Conservation (phyloP, 192 early-diverging fungal genomes). For the Mortierella hygrophila region DNA sequence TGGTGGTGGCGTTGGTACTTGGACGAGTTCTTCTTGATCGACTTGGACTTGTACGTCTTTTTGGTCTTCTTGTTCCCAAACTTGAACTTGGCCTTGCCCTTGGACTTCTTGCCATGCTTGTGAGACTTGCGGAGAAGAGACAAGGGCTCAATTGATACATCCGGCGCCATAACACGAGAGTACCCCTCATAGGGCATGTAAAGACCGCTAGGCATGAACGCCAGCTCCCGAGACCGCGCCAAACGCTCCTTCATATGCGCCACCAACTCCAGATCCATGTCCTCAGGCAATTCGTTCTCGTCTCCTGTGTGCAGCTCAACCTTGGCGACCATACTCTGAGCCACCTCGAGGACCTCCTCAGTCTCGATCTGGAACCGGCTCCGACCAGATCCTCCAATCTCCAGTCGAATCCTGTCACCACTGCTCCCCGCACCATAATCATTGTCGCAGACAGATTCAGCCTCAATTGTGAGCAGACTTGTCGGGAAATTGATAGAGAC, state of each 20-base stretch:
- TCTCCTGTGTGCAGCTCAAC: not conserved
- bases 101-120: not conserved
- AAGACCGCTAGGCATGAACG: constrained; percentile 44
- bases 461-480: constrained; percentile 41
- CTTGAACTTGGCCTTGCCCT: not conserved
- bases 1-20: not conserved
- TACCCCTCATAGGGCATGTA: constrained; percentile 50
- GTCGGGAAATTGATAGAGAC: constrained; percentile 49
- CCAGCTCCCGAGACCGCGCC: constrained; percentile 28
- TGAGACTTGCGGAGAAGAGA: constrained; percentile 5
- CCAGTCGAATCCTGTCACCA: constrained; percentile 19
- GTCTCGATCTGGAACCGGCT: constrained; percentile 42
- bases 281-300: not conserved
- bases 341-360: not conserved
- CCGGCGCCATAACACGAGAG: constrained; percentile 17
- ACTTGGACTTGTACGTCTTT: constrained; percentile 2
- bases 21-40: not conserved
- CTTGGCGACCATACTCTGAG: not conserved
- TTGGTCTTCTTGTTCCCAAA: not conserved
- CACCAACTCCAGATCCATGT: not conserved
- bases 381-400: constrained; percentile 26
- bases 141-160: not conserved
- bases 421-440: not conserved
- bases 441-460: constrained; percentile 33
- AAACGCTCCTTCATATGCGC: constrained; percentile 19